Evolutionary conservation across 2,329 filamentous ascomycete species (phyloP).

Genomic region (Arthrobotrys musiformis): DNA sequence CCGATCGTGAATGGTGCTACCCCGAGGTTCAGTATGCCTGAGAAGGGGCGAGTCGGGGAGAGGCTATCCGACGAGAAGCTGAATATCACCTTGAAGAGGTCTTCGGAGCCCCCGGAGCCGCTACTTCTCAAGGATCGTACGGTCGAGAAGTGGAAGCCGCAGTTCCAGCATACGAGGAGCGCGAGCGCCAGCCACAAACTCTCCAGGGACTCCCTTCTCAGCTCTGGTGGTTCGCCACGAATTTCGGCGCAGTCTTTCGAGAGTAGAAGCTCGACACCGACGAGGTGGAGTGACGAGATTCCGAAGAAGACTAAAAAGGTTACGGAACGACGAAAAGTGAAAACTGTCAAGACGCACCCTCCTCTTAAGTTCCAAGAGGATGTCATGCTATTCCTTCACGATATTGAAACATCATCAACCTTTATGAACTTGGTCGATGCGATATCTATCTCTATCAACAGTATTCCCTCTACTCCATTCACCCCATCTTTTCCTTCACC

Average conservation of each 20-base stretch:
- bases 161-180: conserved; percentile 43
- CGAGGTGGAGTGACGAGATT: conserved; percentile 52
- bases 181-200: conserved; percentile 33
- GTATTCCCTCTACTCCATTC: conserved; percentile 49
- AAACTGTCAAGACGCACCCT: conserved; percentile 42
- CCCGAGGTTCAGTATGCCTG: conserved; percentile 18
- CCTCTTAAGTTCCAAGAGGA: conserved; percentile 54
- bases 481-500: conserved; percentile 48
- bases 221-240: conserved; percentile 38
- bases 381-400: conserved; percentile 51
- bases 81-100: conserved; percentile 23
- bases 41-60: conserved; percentile 38
- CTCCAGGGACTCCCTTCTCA: conserved; percentile 41
- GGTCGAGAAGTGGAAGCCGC: conserved; percentile 47
- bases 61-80: conserved; percentile 32
- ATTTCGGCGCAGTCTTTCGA: conserved; percentile 51
- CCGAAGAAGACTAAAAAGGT: conserved; percentile 54
- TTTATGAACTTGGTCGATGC: conserved; percentile 51
- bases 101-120: conserved; percentile 35
- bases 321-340: conserved; percentile 46
- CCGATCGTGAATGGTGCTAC: neutral
- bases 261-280: conserved; percentile 50
- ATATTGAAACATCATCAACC: conserved; percentile 43
- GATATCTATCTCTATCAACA: conserved; percentile 47
- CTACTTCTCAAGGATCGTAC: conserved; percentile 31